Evolutionary conservation across 2,329 filamentous ascomycete species (phyloP), one percentile per base, ranked within the genome.

Genomic region (Blumeriella jaapii): DNA sequence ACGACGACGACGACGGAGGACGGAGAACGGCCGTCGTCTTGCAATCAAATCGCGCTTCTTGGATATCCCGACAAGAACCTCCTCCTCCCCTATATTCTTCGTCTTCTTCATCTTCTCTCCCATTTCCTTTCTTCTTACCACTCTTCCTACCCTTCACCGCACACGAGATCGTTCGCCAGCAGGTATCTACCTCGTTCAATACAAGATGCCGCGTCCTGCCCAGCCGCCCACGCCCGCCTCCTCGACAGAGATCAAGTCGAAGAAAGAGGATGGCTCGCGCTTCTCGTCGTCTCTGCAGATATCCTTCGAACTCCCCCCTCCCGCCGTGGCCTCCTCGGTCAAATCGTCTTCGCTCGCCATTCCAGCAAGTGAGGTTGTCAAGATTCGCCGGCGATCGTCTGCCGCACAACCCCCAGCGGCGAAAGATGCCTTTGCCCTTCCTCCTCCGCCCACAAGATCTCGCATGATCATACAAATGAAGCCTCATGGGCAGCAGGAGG

Each of bases 381-480:
- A 40, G 58, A 44, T 47, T 48, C 40, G 52, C 33, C 61, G 70
- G 38, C 62, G 71, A 25, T 63, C 66, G 0, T 68, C 70, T 11
- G 57, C 64, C 9, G 58, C 62, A 12, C 55, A 58, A 33, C 28
- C 45, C 19, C 33, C 46, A 14, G 31, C 47, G 12, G 34, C 50
- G 46, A 78, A 74, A 46, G 71, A 76, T 48, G 64, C 70, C 30
- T 93, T 94, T 57, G 71, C 82, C 7, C 71, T 98, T 11, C 91
- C 91, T 13, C 91, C 91, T 7, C 91, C 89, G 11, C 91, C 91
- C 0, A 94, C 87, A 3, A 71, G 89, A 44, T 83, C 85, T 26
- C 79, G 89, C 52, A 96, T 93, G 63, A 96, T 98, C 56, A 96
- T 96, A 39, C 89, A 96, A 61, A 94, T 96, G 87, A 94, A 93